Evolutionary conservation across 805 yeast genomes (phyloP).

Genomic region (Candida schatavii): DNA sequence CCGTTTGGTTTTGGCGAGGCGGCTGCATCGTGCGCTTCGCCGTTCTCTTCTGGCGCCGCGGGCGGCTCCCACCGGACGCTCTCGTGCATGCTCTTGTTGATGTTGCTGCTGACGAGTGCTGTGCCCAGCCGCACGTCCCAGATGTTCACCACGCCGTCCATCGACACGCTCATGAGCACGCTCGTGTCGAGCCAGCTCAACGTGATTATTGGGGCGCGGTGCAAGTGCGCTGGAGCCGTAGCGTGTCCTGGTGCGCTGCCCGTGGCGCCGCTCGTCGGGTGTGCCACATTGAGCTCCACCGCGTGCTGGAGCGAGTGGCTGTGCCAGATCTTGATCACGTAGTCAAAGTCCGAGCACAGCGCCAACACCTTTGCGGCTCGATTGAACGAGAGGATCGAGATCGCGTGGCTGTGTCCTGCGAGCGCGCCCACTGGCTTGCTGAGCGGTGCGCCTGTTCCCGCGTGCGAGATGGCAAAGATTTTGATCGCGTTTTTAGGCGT

Average conservation of each 20-base stretch:
- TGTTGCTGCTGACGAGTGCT: slow-evolving; percentile 29
- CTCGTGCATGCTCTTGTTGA: slow-evolving; percentile 6
- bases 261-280: slow-evolving; percentile 10
- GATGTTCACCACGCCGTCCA: slow-evolving; percentile 67
- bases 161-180: slow-evolving; percentile 48
- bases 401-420: slow-evolving; percentile 62
- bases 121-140: slow-evolving; percentile 60
- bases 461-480: slow-evolving; percentile 43
- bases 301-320: slow-evolving; percentile 56
- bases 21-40: background rate
- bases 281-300: slow-evolving; percentile 26
- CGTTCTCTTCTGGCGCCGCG: background rate
- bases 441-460: slow-evolving; percentile 12
- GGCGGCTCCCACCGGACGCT: background rate
- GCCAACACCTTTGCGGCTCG: slow-evolving; percentile 52
- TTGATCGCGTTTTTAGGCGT: slow-evolving; percentile 52
- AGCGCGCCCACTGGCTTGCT: slow-evolving; percentile 28
- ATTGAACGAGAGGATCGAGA: slow-evolving; percentile 58
- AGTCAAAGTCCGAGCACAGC: slow-evolving; percentile 72
- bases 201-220: slow-evolving; percentile 55
- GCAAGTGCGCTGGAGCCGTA: slow-evolving; percentile 18
- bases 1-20: background rate
- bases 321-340: slow-evolving; percentile 70
- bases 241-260: background rate
- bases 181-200: slow-evolving; percentile 51